Percentiles rank a stretch among this genome's conserved stretches.
Evolutionary conservation across 1,139 yeast genomes (phyloP).

Genomic region (Sugiyamaella grinbergsii): DNA sequence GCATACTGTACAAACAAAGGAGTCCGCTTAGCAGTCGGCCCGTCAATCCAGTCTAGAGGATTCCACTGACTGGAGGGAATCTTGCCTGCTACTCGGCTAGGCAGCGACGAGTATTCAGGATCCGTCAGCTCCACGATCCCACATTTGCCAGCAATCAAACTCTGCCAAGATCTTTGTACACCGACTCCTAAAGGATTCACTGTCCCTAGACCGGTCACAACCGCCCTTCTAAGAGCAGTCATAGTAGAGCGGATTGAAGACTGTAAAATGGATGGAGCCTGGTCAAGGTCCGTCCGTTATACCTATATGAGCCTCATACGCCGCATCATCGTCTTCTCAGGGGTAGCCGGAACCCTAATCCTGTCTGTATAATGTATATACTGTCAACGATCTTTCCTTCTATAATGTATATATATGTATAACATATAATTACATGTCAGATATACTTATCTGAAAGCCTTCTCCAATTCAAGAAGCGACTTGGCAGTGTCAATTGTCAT

Average conservation of each 20-base stretch:
- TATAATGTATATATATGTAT: too few species aligned
- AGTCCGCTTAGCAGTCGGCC: slow-evolving; percentile 52
- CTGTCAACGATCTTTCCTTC: too few species aligned
- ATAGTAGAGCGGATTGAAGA: too few species aligned
- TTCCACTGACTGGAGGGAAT: slow-evolving; percentile 57
- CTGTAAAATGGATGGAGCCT: too few species aligned
- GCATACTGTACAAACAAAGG: slow-evolving; percentile 82
- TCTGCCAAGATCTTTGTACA: slow-evolving; percentile 43
- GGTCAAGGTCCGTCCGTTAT: too few species aligned
- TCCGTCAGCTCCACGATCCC: slow-evolving; percentile 50
- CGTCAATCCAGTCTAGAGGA: slow-evolving; percentile 41
- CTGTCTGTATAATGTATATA: too few species aligned
- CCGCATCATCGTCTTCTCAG: too few species aligned
- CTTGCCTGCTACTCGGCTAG: slow-evolving; percentile 74
- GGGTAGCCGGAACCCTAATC: too few species aligned
- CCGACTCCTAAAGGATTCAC: slow-evolving; percentile 87
- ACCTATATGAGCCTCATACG: too few species aligned
- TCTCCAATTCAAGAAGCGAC: too few species aligned
- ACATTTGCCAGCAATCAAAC: slow-evolving; percentile 40
- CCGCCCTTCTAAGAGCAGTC: slow-evolving; percentile 57
- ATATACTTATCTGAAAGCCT: too few species aligned
- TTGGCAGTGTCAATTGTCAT: slow-evolving; percentile 9
- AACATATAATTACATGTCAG: too few species aligned
- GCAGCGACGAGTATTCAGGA: slow-evolving; percentile 58
- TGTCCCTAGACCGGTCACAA: slow-evolving; percentile 87